Conservation (phyloP, 441 rosid genomes). For the Gossypium schwendimanii region DNA sequence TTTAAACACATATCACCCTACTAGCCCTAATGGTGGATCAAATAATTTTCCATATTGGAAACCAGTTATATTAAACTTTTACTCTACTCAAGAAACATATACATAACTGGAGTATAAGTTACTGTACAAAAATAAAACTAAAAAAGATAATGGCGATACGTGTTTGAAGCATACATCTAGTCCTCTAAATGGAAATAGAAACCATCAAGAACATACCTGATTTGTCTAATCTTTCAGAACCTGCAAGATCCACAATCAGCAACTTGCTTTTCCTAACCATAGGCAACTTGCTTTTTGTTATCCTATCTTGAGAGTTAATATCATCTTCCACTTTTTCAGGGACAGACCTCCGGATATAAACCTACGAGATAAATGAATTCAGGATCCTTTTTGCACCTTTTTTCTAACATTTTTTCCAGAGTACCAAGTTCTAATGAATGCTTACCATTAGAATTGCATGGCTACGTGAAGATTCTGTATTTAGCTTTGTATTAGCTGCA, state of each 20-base stretch:
- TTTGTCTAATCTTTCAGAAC: conserved; percentile 88
- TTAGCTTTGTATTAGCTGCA: conserved; percentile 82
- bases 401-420: not conserved
- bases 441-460: conserved; percentile 86
- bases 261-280: conserved; percentile 76
- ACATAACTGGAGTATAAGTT: not conserved
- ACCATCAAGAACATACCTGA: conserved; percentile 45
- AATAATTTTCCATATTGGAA: not conserved
- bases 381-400: not conserved
- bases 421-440: not conserved
- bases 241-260: conserved; percentile 89
- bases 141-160: not conserved
- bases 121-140: not conserved
- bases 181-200: not conserved
- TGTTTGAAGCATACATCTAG: conserved; percentile 2
- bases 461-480: conserved; percentile 94
- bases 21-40: not conserved
- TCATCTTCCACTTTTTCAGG: conserved; percentile 40
- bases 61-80: not conserved
- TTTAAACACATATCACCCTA: not conserved
- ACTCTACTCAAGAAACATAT: not conserved
- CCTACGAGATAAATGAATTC: conserved; percentile 37
- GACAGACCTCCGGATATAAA: conserved; percentile 52
- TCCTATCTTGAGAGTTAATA: conserved; percentile 23
- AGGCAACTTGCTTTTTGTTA: conserved; percentile 26